Percentiles rank a stretch among this genome's conserved stretches.
Conservation (phyloP, 1,139 yeast genomes). For the Lodderomyces beijingensis region DNA sequence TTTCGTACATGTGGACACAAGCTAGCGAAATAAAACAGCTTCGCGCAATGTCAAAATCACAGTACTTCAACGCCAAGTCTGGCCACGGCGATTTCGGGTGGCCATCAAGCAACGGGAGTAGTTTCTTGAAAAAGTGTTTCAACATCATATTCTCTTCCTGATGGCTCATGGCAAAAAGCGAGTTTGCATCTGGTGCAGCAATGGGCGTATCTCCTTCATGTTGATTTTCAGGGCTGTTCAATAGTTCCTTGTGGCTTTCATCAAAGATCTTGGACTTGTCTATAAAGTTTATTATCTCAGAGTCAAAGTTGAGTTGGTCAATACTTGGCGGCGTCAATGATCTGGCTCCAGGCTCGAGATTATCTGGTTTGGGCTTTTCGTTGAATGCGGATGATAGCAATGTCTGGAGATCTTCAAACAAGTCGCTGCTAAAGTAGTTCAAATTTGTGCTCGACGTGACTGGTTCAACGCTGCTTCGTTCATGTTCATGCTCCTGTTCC, state of each 20-base stretch:
- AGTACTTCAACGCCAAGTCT: slow-evolving; percentile 48
- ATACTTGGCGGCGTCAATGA: neutral
- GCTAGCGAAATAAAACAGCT: slow-evolving; percentile 51
- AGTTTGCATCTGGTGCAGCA: slow-evolving; percentile 5
- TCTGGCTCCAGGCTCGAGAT: neutral
- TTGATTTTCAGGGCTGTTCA: slow-evolving; percentile 3
- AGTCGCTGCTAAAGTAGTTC: slow-evolving; percentile 11
- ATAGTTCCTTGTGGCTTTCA: slow-evolving; percentile 6
- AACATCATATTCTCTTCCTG: slow-evolving; percentile 48
- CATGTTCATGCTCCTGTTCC: neutral
- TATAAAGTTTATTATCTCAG: slow-evolving; percentile 14
- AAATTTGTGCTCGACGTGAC: slow-evolving; percentile 6
- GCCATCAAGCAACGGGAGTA: slow-evolving; percentile 49
- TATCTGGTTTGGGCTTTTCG: neutral
- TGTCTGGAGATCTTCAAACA: slow-evolving; percentile 20
- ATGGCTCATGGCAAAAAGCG: slow-evolving; percentile 15
- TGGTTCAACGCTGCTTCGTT: neutral
- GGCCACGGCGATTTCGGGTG: slow-evolving; percentile 61
- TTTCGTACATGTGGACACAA: slow-evolving; percentile 50
- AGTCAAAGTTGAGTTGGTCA: slow-evolving; percentile 9
- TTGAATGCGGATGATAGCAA: slow-evolving; percentile 13
- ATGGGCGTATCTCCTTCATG: slow-evolving; percentile 2
- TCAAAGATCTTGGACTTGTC: slow-evolving; percentile 12
- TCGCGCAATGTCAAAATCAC: slow-evolving; percentile 52
- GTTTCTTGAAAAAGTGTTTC: slow-evolving; percentile 49